Conservation (phyloP, 2,329 filamentous ascomycete species). For the Trichoderma sp. region DNA sequence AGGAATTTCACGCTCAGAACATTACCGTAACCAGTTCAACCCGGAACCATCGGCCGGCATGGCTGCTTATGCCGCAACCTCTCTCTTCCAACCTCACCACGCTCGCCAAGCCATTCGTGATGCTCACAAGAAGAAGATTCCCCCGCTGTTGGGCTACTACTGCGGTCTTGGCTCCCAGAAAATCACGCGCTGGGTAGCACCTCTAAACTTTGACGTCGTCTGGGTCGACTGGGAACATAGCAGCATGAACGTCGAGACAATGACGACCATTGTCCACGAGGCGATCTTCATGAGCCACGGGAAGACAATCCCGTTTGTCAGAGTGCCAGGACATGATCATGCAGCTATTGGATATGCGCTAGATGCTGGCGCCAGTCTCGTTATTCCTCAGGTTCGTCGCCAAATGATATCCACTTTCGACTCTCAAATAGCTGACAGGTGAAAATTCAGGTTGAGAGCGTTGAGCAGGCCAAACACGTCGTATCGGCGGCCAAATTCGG, state of each 20-base stretch:
- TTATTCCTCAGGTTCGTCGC: conserved; percentile 43
- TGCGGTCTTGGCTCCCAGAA: conserved; percentile 44
- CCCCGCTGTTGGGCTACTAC: conserved; percentile 47
- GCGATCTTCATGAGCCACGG: conserved; percentile 50
- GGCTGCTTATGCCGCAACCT: conserved; percentile 37
- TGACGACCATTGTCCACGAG: conserved; percentile 52
- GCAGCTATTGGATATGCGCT: conserved; percentile 49
- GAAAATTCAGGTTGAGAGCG: conserved; percentile 43
- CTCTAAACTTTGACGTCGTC: conserved; percentile 46
- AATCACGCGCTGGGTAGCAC: conserved; percentile 44
- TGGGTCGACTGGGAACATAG: conserved; percentile 54
- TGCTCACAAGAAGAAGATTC: conserved; percentile 49
- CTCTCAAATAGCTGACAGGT: not conserved
- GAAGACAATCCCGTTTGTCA: conserved; percentile 47
- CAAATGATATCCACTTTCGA: not conserved
- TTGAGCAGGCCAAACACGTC: conserved; percentile 47
- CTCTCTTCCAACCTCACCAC: conserved; percentile 50
- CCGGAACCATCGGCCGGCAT: conserved; percentile 6
- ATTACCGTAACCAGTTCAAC: not conserved
- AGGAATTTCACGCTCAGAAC: not conserved
- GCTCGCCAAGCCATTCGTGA: conserved; percentile 49
- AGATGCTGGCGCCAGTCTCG: conserved; percentile 51
- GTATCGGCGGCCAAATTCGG: conserved; percentile 49
- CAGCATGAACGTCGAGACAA: conserved; percentile 50
- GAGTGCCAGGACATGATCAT: conserved; percentile 50